Base-by-base conservation (phyloP, 2,329 filamentous ascomycete species). In the Didymella segeticola region DNA sequence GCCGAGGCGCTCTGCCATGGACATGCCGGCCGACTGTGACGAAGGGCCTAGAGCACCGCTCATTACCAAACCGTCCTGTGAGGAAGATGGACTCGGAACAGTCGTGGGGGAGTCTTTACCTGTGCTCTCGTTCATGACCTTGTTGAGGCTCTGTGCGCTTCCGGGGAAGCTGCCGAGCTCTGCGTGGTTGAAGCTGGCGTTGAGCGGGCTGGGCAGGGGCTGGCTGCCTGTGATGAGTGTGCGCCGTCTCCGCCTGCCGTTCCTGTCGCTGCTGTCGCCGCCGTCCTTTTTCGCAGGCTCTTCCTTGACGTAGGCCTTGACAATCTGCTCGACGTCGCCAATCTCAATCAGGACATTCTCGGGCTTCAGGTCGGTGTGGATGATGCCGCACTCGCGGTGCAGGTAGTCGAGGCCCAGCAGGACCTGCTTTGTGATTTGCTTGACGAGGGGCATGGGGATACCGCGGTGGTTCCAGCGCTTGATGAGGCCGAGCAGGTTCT, bases 341-440 rank as follows among this genome's bases (percentile, higher is more conserved):
- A 99, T 98, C 78, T 99, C 95, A 73, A 99, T 98, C 62, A 99
- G 82, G 26, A 99, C 95, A 71, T 99, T 99, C 75, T 99, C 95
- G 41, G 95, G 95, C 77, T 99, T 97, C 65, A 98, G 79, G 73
- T 97, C 93, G 56, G 95, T 98, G 77, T 99, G 95, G 70, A 99
- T 97, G 78, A 99, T 98, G 71, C 95, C 95, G 77, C 95, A 99
- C 78, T 99, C 93, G 67, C 95, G 88, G 75, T 99, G 95, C 31
- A 99, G 84, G 74, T 98, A 98, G 76, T 99, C 95, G 60, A 99
- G 82, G 33, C 95, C 95, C 23, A 99, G 85, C 41, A 99, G 83
- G 9, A 98, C 95, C 78, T 99, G 95, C 77, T 98, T 98, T 25
- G 95, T 96, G 77, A 99, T 99, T 76, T 98, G 95, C 82, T 97